Conservation (phyloP, 371 early-diverging fungal genomes). For the Apophysomyces elegans region DNA sequence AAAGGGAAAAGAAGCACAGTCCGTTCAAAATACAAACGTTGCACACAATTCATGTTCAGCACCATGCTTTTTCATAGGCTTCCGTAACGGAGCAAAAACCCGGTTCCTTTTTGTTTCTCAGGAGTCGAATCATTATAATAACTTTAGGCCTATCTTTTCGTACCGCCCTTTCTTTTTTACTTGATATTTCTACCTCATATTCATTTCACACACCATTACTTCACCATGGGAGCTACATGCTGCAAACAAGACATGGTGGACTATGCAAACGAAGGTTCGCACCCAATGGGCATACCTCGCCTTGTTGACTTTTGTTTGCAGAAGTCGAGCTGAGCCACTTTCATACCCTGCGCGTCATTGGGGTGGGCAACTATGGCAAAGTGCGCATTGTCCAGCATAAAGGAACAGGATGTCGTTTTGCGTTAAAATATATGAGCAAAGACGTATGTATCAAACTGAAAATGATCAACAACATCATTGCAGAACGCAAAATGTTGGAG, state of each 20-base stretch:
- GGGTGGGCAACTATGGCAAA: constrained; percentile 81
- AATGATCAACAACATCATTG: constrained; percentile 62
- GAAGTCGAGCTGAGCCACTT: constrained; percentile 66
- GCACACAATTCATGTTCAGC: constrained; percentile 8
- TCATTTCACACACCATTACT: neutral
- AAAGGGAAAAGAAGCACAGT: neutral
- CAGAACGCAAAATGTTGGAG: constrained; percentile 61
- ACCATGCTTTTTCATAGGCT: neutral
- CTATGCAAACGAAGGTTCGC: constrained; percentile 51
- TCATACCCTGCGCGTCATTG: constrained; percentile 68
- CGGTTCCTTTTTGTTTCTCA: constrained; percentile 11
- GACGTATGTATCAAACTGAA: constrained; percentile 60
- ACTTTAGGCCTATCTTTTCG: neutral
- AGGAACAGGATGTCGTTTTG: constrained; percentile 58
- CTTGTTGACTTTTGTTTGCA: neutral
- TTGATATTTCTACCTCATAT: too few relatives aligned
- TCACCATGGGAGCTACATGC: constrained; percentile 56
- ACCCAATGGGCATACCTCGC: neutral
- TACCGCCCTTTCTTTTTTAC: neutral
- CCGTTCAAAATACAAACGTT: neutral
- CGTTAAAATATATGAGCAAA: constrained; percentile 70
- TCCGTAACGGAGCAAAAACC: constrained; percentile 7
- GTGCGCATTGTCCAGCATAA: constrained; percentile 90
- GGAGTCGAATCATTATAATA: constrained; percentile 1
- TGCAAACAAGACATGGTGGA: constrained; percentile 58